Conservation (phyloP, 164 flowering plant species). For the Santalum album region DNA sequence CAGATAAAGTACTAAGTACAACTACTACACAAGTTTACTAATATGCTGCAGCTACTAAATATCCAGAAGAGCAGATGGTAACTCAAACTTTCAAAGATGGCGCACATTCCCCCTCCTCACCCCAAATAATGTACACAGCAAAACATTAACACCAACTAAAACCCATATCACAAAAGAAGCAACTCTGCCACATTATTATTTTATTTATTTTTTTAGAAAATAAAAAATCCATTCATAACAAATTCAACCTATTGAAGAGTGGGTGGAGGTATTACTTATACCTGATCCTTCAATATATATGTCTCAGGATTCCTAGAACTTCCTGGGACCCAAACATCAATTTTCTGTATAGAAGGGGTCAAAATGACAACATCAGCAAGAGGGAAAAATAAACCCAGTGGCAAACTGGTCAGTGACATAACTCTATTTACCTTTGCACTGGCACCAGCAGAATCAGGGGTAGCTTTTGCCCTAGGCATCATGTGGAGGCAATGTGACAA, state of each 20-base stretch:
- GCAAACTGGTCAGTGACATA: background rate
- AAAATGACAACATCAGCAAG: conserved; percentile 3
- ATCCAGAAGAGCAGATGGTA: too few relatives aligned
- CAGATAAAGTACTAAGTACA: too few relatives aligned
- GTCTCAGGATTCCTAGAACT: conserved; percentile 68
- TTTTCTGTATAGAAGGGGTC: conserved; percentile 34
- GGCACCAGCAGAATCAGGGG: conserved; percentile 34
- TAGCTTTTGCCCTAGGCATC: conserved; percentile 81
- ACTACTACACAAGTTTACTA: background rate
- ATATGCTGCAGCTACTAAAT: too few relatives aligned
- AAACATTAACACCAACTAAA: too few relatives aligned
- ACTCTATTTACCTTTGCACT: conserved; percentile 25
- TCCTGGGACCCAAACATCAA: conserved; percentile 75
- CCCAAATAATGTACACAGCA: too few relatives aligned
- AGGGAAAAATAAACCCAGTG: background rate
- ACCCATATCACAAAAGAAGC: too few relatives aligned
- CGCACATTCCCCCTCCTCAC: too few relatives aligned
- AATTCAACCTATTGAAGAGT: too few relatives aligned
- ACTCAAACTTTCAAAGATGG: too few relatives aligned
- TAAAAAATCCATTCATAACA: too few relatives aligned
- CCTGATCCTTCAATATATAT: conserved; percentile 88
- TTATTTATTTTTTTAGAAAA: too few relatives aligned
- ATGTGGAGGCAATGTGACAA: conserved; percentile 89
- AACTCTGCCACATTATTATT: too few relatives aligned
- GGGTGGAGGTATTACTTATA: conserved; percentile 11